These are phyloP conservation scores for Emericellopsis cladophorae DNA, from an alignment of 2,329 filamentous ascomycete genomes.

Conservation along the genomic window DNA sequence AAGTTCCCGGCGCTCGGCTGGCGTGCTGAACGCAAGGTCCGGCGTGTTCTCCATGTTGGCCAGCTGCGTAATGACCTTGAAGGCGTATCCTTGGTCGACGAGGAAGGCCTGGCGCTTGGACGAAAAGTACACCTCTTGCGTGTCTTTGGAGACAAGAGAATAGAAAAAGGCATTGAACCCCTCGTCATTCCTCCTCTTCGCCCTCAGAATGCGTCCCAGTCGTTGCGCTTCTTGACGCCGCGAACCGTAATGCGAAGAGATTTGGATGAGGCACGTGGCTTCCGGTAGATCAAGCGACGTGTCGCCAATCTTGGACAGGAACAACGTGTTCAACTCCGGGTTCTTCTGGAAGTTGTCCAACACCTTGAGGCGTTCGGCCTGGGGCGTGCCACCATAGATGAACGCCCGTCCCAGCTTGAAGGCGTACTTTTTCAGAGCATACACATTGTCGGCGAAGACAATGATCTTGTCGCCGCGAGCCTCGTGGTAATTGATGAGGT, in stretches of 20 bases:
- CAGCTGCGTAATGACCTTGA: constrained; percentile 96
- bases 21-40: constrained; percentile 66
- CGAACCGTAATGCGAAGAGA: constrained; percentile 89
- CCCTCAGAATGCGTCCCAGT: constrained; percentile 80
- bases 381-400: constrained; percentile 74
- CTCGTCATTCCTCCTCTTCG: constrained; percentile 92
- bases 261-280: constrained; percentile 87
- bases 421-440: constrained; percentile 71
- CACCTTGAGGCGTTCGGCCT: constrained; percentile 69
- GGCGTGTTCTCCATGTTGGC: constrained; percentile 80
- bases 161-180: constrained; percentile 99
- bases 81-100: constrained; percentile 95
- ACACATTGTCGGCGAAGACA: constrained; percentile 91
- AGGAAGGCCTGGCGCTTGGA: constrained; percentile 94
- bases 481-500: constrained; percentile 88
- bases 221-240: constrained; percentile 88
- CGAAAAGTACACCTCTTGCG: constrained; percentile 95
- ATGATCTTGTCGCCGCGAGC: constrained; percentile 88
- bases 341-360: constrained; percentile 89
- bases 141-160: constrained; percentile 92
- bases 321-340: constrained; percentile 73
- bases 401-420: constrained; percentile 68
- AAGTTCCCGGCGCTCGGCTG: constrained; percentile 71
- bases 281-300: constrained; percentile 88
- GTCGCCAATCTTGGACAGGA: constrained; percentile 90